Evolutionary conservation across 2,329 filamentous ascomycete genomes (phyloP).

Genomic region (Seiridium unicorne): DNA sequence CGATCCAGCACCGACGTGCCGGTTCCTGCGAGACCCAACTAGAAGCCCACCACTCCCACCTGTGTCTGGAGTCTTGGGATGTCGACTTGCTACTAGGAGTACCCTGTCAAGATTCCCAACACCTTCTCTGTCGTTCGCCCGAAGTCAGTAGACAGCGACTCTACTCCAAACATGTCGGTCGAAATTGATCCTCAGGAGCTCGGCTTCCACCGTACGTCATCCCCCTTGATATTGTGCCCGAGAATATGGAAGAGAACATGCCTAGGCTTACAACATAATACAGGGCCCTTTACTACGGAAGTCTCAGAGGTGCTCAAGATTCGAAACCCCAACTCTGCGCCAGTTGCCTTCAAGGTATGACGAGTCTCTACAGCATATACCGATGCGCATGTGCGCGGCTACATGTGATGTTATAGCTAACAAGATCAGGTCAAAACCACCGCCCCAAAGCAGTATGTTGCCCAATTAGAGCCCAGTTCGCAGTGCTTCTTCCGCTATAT

Average conservation of each 20-base stretch:
- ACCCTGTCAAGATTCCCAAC: background rate
- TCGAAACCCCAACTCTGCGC: slow-evolving; percentile 60
- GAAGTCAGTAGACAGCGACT: background rate
- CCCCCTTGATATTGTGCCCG: slow-evolving; percentile 7
- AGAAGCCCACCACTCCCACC: background rate
- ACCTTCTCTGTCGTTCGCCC: background rate
- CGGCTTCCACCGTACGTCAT: slow-evolving; percentile 80
- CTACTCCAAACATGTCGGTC: slow-evolving; percentile 70
- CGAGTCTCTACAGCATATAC: slow-evolving; percentile 11
- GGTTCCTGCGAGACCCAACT: background rate
- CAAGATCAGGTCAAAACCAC: slow-evolving; percentile 88
- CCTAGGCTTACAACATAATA: slow-evolving; percentile 17
- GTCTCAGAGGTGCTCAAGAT: slow-evolving; percentile 64
- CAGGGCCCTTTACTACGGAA: slow-evolving; percentile 67
- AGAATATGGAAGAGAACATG: slow-evolving; percentile 5
- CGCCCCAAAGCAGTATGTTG: slow-evolving; percentile 90
- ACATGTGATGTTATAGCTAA: slow-evolving; percentile 21
- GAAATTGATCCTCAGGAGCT: slow-evolving; percentile 90
- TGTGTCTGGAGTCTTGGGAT: background rate
- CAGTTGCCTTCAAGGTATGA: slow-evolving; percentile 69
- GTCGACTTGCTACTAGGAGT: background rate
- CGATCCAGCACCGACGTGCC: background rate
- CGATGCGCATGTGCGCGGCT: slow-evolving; percentile 10
- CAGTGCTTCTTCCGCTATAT: background rate
- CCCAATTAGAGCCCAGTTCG: background rate